Conservation (phyloP, 2,329 filamentous ascomycete species). For the Talaromyces piceae region DNA sequence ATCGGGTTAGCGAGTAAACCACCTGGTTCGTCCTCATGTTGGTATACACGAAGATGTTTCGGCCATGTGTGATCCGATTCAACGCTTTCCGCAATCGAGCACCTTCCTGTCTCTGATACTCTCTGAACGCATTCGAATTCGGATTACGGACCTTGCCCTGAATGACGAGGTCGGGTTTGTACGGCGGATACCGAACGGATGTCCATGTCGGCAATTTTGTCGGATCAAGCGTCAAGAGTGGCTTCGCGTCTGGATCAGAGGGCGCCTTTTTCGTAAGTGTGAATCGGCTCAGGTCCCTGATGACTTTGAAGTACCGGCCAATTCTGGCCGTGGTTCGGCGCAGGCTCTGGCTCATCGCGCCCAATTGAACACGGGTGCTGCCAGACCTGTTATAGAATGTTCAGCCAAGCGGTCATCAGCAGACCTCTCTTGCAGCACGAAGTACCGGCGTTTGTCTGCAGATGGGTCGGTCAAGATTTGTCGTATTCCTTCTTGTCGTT, state of each 20-base stretch:
- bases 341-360: neutral
- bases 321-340: neutral
- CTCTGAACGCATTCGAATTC: constrained; percentile 37
- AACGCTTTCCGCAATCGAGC: constrained; percentile 39
- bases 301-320: constrained; percentile 1
- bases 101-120: constrained; percentile 29
- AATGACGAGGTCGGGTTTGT: constrained; percentile 29
- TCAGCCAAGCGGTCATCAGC: neutral
- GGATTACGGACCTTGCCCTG: constrained; percentile 35
- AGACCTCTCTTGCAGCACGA: neutral
- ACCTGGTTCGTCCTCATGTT: constrained; percentile 58
- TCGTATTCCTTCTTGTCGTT: too few relatives aligned
- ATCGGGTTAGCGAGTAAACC: constrained; percentile 53
- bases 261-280: constrained; percentile 1
- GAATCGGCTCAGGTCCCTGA: constrained; percentile 1
- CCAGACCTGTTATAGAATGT: neutral
- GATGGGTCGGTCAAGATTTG: too few relatives aligned
- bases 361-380: neutral
- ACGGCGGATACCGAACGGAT: constrained; percentile 27
- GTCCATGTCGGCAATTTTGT: constrained; percentile 33
- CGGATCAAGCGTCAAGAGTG: constrained; percentile 23
- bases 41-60: constrained; percentile 56
- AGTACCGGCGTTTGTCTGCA: too few relatives aligned
- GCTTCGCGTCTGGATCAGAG: neutral
- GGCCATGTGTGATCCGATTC: constrained; percentile 44